A percentile compares a stretch with the other conserved stretches of the same genome.
phyloP scores from a whole-genome alignment of 257 asterid species.

The Agastache rugosa region DNA sequence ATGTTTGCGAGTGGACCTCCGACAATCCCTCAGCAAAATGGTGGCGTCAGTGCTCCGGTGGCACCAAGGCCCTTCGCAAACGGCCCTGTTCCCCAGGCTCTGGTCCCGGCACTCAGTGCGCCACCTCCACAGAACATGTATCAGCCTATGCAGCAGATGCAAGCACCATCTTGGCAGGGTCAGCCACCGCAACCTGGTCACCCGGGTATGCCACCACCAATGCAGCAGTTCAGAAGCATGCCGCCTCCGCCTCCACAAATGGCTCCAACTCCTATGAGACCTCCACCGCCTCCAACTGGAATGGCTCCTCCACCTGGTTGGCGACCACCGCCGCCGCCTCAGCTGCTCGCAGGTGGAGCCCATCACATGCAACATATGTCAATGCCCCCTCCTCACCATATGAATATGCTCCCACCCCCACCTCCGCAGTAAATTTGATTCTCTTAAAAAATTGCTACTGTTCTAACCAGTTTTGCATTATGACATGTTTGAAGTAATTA shows the following conservation, averaged over 20 bases:
- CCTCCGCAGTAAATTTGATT: constrained; percentile 48
- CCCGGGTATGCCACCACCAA: constrained; percentile 56
- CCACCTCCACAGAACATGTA: constrained; percentile 66
- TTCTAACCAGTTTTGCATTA: constrained; percentile 13
- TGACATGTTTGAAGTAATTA: constrained; percentile 1
- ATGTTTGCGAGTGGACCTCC: constrained; percentile 99
- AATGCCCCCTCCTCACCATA: constrained; percentile 58
- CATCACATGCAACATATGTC: constrained; percentile 61
- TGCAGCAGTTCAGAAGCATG: constrained; percentile 75
- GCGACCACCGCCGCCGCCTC: constrained; percentile 90
- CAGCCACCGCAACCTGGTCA: constrained; percentile 68
- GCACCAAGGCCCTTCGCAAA: constrained; percentile 82
- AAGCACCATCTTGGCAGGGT: constrained; percentile 72
- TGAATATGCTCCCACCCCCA: constrained; percentile 42
- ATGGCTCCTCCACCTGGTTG: constrained; percentile 66
- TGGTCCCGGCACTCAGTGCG: constrained; percentile 56
- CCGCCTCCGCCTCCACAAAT: constrained; percentile 79
- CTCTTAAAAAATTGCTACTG: not conserved
- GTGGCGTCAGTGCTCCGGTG: constrained; percentile 49
- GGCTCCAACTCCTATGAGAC: constrained; percentile 55
- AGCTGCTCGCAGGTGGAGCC: constrained; percentile 61
- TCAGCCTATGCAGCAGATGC: constrained; percentile 75
- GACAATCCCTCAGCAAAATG: constrained; percentile 65
- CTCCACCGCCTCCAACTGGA: constrained; percentile 77
- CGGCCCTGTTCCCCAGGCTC: constrained; percentile 71